phyloP scores from a whole-genome alignment of 2,329 filamentous ascomycete genomes.

The Plenodomus lindquistii region DNA sequence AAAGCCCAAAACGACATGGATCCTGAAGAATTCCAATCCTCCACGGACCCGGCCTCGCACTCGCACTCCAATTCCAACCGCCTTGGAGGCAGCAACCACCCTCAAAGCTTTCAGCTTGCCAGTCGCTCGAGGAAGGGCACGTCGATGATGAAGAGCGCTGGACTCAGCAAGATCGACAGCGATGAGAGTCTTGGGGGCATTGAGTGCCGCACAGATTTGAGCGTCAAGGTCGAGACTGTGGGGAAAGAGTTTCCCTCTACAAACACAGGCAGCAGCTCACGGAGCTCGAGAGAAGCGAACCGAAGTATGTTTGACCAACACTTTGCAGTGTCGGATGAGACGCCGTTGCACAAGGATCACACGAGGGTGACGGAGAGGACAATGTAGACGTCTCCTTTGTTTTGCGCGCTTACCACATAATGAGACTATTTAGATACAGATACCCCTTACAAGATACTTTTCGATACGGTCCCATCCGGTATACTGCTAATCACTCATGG shows the following conservation, averaged over 20 bases:
- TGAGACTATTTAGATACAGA: no score
- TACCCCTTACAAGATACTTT: no score
- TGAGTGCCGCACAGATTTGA: slow-evolving; percentile 26
- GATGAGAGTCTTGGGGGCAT: slow-evolving; percentile 30
- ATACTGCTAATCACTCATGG: no score
- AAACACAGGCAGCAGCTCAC: not conserved
- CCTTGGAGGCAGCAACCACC: slow-evolving; percentile 5
- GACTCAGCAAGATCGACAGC: slow-evolving; percentile 23
- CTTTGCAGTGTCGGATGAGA: not conserved
- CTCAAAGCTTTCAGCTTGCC: slow-evolving; percentile 22
- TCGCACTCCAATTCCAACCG: slow-evolving; percentile 12
- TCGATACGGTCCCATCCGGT: no score
- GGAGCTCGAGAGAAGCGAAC: not conserved
- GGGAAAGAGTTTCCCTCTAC: not conserved
- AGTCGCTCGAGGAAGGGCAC: slow-evolving; percentile 6
- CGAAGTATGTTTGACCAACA: not conserved
- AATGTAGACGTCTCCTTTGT: not conserved
- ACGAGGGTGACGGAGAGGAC: not conserved
- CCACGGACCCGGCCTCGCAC: slow-evolving; percentile 19
- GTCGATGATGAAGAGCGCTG: slow-evolving; percentile 6
- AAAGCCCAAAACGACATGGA: slow-evolving; percentile 33
- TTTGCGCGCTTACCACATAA: no score
- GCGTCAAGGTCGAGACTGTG: not conserved
- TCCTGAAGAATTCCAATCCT: slow-evolving; percentile 19
- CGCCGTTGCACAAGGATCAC: not conserved